Evolutionary conservation across 2,329 filamentous ascomycete species (phyloP), one percentile per base, ranked within the genome.

Genomic region (Phaeosphaeriaceae sp.): DNA sequence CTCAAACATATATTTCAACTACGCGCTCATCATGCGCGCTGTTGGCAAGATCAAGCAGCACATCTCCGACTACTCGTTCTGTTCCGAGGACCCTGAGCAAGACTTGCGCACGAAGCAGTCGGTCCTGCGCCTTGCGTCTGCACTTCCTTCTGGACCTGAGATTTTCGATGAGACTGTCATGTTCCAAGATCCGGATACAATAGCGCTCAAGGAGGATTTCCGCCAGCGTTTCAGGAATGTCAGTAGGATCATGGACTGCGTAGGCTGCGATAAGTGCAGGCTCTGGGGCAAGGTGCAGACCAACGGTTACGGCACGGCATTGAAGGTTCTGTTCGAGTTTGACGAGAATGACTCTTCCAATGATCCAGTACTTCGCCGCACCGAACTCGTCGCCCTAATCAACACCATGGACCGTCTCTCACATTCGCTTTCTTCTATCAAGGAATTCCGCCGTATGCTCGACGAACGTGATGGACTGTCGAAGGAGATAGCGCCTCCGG

Each of bases 1-100:
- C 72, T 95, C 93, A 67, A 99, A 99, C 78, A 85, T 99, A 50
- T 99, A 99, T 82, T 99, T 99, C 83, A 98, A 99, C 85, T 99
- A 97, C 74, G 95, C 95, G 0, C 85, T 99, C n/a, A 85, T 99
- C 42, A 90, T 94, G 24, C 91, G 95, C 50, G 95, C 95, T 13
- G 86, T 98, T 42, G 91, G 92, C 53, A 99, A 99, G 80, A 86
- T 98, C 9, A 91, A 90, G 13, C 91, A 91, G 22, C 89, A 93
- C 67, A 84, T 98, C 10, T 83, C 89, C 63, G 83, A 86, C 61
- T 98, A 98, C 80, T 95, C 91, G 0, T 99, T 97, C 78, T 99
- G 95, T 79, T 90, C 90, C 4, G 93, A 92, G 60, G 95, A 99
- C 71, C 84, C 88, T 0, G 83, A 83, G 1, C 91, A 97, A 75